phyloP scores from a whole-genome alignment of 176 grass and related monocot species.

The Bothriochloa decipiens region DNA sequence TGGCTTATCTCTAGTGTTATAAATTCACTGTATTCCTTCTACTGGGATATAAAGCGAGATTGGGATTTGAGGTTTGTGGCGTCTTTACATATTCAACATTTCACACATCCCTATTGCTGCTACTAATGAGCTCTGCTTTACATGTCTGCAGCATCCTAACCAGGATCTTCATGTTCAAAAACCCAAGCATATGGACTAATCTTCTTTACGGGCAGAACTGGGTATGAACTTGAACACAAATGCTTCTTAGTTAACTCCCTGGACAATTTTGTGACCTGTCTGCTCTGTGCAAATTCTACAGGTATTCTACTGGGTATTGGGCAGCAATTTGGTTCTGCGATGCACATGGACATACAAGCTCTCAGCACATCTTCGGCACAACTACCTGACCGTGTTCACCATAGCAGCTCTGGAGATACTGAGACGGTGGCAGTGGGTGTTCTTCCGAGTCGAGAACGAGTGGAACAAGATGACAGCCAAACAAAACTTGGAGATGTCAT shows the following conservation, averaged over 20 bases:
- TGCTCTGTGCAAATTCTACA: conserved; percentile 35
- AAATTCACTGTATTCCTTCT: conserved; percentile 95
- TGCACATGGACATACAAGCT: conserved; percentile 99
- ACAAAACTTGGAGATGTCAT: conserved; percentile 72
- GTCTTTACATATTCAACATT: conserved; percentile 27
- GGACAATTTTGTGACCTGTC: neutral
- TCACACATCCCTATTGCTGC: conserved; percentile 2
- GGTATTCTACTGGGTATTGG: conserved; percentile 89
- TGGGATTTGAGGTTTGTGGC: conserved; percentile 86
- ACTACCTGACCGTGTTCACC: conserved; percentile 88
- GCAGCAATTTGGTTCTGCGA: conserved; percentile 87
- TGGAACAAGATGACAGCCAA: conserved; percentile 94
- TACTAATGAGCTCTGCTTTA: conserved; percentile 43
- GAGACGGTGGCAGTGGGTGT: conserved; percentile 93
- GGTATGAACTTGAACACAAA: conserved; percentile 52
- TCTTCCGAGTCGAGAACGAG: conserved; percentile 97
- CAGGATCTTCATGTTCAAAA: conserved; percentile 93
- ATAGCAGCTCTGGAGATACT: conserved; percentile 83
- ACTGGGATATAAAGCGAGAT: conserved; percentile 95
- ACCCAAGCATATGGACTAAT: conserved; percentile 61
- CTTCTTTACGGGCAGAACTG: conserved; percentile 71
- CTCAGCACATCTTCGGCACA: conserved; percentile 94
- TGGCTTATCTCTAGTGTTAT: conserved; percentile 92
- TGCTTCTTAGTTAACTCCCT: conserved; percentile 6
- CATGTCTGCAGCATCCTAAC: conserved; percentile 72